Evolutionary conservation across 108 stramenopile genomes (phyloP).

Genomic region (Cyclotella baltica): DNA sequence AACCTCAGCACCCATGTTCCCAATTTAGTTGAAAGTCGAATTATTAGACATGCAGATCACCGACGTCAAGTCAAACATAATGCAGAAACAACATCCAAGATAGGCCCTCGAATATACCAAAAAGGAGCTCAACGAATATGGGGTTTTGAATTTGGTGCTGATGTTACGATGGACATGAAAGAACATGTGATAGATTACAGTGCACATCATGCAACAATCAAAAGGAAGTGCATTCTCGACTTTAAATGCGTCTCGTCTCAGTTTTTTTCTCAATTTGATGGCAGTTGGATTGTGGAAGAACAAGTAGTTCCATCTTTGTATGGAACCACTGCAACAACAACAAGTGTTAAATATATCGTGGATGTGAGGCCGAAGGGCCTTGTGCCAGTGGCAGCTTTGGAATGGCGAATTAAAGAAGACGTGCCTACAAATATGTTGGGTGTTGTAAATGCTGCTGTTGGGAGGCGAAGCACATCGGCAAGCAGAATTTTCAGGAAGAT

Average conservation of each 20-base stretch:
- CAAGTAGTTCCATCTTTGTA: too few relatives aligned
- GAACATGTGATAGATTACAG: conserved; percentile 55
- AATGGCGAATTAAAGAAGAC: conserved; percentile 96
- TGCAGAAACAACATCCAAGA: not conserved
- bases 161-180: conserved; percentile 91
- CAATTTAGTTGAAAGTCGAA: conserved; percentile 83
- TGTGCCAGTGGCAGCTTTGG: conserved; percentile 93
- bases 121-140: conserved; percentile 93
- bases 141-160: conserved; percentile 92
- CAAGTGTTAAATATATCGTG: conserved; percentile 81
- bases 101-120: conserved; percentile 78
- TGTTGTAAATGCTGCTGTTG: conserved; percentile 78
- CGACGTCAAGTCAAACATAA: not conserved
- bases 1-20: conserved; percentile 87
- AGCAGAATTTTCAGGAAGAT: not conserved
- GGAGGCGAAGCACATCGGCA: not conserved
- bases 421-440: conserved; percentile 91
- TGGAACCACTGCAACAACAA: conserved; percentile 50
- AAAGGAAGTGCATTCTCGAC: conserved; percentile 42
- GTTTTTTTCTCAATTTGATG: conserved; percentile 91
- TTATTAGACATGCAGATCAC: conserved; percentile 23
- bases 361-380: conserved; percentile 90
- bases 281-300: conserved; percentile 76
- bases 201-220: not conserved
- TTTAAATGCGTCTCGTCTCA: conserved; percentile 88